Percentiles rank a stretch among this genome's conserved stretches.
phyloP scores from a whole-genome alignment of 1,284 basidiomycete species.

The Pyrrhoderma lamaoense region DNA sequence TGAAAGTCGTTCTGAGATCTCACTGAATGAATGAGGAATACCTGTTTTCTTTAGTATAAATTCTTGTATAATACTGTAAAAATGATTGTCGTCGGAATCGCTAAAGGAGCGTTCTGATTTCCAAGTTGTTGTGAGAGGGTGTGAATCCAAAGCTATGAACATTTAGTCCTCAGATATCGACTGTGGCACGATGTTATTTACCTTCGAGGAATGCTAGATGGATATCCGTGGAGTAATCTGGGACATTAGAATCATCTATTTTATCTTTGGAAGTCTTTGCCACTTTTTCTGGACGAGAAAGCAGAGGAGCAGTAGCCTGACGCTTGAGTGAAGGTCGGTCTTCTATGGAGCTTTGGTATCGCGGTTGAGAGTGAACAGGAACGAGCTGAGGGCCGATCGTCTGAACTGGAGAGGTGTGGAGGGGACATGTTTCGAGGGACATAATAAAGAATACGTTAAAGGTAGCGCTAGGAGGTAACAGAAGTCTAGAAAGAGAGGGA shows the following conservation, averaged over 20 bases:
- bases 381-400: not conserved
- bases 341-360: not conserved
- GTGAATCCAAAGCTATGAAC: constrained; percentile 1
- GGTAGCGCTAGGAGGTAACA: not conserved
- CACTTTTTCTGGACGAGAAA: not conserved
- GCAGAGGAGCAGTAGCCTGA: constrained; percentile 14
- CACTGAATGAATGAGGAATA: constrained; percentile 4
- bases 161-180: too few species aligned
- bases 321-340: constrained; percentile 15
- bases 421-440: constrained; percentile 1
- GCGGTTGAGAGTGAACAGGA: not conserved
- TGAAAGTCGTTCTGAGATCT: constrained; percentile 2
- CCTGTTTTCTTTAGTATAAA: constrained; percentile 12
- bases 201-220: constrained; percentile 17
- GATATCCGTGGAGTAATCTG: constrained; percentile 8
- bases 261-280: not conserved
- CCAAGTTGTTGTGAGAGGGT: constrained; percentile 10
- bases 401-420: not conserved
- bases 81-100: not conserved
- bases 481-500: not conserved
- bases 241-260: too few species aligned
- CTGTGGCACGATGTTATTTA: too few species aligned
- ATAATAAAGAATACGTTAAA: not conserved
- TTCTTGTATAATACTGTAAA: constrained; percentile 11
- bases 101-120: not conserved